Percentiles rank a stretch among this genome's conserved stretches.
phyloP scores from a whole-genome alignment of 2,329 filamentous ascomycete species.

The Diaporthe vexans region DNA sequence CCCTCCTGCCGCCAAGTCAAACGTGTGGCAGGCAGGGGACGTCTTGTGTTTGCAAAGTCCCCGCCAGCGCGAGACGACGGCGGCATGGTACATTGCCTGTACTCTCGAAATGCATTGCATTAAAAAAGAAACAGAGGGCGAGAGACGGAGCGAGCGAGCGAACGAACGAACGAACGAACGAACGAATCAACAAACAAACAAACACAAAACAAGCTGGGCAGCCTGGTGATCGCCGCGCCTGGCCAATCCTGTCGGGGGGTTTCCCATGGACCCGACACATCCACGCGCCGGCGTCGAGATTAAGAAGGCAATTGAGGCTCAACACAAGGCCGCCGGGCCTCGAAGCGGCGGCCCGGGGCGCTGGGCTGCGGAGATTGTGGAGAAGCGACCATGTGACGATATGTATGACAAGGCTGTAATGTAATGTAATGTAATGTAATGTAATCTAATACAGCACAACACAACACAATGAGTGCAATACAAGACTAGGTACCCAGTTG shows the following conservation, averaged over 20 bases:
- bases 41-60: background rate
- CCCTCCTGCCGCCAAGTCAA: constrained; percentile 37
- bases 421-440: too few species aligned
- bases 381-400: background rate
- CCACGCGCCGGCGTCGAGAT: constrained; percentile 23
- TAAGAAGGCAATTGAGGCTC: constrained; percentile 7
- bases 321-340: constrained; percentile 25
- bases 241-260: constrained; percentile 10
- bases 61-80: background rate
- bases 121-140: background rate
- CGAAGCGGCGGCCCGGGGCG: constrained; percentile 19
- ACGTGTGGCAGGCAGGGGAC: constrained; percentile 32
- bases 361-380: background rate
- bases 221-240: background rate
- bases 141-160: background rate
- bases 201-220: constrained; percentile 1
- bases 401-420: background rate
- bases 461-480: too few species aligned
- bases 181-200: background rate
- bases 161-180: too few species aligned
- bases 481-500: too few species aligned
- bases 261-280: background rate
- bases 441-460: background rate
- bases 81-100: background rate
- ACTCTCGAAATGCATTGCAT: background rate